Evolutionary conservation across 331 rosid species (phyloP).

Genomic region (Dryas integrifolia): DNA sequence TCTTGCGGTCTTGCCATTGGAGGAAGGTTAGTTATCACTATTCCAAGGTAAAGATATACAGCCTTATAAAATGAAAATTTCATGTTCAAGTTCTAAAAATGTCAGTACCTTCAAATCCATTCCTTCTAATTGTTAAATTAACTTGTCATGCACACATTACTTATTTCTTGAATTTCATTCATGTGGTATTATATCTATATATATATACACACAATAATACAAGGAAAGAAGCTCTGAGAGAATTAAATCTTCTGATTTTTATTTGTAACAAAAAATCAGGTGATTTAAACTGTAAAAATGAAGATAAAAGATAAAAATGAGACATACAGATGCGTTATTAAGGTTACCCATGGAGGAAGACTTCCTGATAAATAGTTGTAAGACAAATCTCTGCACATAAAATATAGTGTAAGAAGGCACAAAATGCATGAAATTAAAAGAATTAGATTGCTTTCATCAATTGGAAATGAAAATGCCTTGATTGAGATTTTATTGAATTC

Average conservation of each 20-base stretch:
- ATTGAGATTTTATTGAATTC: too few relatives aligned
- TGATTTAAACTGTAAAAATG: background rate
- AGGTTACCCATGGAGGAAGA: constrained; percentile 18
- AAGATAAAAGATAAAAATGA: constrained; percentile 5
- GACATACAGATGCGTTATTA: constrained; percentile 8
- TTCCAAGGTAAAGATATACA: background rate
- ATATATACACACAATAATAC: too few relatives aligned
- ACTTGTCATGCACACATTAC: background rate
- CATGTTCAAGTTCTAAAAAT: background rate
- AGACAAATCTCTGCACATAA: constrained; percentile 55
- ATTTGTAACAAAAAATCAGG: background rate
- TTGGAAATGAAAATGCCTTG: too few relatives aligned
- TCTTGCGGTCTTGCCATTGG: too few relatives aligned
- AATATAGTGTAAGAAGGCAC: background rate
- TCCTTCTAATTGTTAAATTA: background rate
- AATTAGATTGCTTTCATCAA: background rate
- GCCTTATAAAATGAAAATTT: background rate
- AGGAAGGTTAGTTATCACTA: too few relatives aligned
- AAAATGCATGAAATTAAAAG: background rate
- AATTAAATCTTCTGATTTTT: background rate
- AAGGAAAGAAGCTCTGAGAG: background rate
- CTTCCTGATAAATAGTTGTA: constrained; percentile 53
- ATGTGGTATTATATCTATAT: background rate
- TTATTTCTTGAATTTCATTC: background rate
- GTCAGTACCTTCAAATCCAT: background rate